Conservation (phyloP, 495 filamentous ascomycete genomes). For the Astrothelium macrocarpum region DNA sequence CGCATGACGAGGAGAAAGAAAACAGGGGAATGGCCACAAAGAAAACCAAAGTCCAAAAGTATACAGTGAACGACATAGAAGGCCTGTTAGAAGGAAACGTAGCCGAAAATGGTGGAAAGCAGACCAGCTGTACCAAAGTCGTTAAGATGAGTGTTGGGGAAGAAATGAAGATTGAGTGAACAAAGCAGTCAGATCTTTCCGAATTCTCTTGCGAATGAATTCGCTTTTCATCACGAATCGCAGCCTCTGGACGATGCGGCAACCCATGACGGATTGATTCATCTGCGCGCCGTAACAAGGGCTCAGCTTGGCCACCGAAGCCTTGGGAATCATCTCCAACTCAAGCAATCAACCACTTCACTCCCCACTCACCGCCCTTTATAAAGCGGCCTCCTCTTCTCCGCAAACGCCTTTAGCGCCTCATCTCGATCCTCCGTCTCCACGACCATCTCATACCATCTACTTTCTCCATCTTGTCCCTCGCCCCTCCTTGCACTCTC, state of each 20-base stretch:
- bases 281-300: not conserved
- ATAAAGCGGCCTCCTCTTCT: conserved; percentile 85
- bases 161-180: conserved; percentile 5
- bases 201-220: not conserved
- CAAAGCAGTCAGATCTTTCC: not conserved
- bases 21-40: conserved; percentile 43
- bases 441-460: conserved; percentile 69
- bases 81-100: conserved; percentile 19
- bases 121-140: not conserved
- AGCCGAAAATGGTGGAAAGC: not conserved
- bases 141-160: not conserved
- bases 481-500: conserved; percentile 43
- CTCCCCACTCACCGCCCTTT: conserved; percentile 42
- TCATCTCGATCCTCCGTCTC: conserved; percentile 77
- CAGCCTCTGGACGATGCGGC: not conserved
- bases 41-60: conserved; percentile 40
- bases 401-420: conserved; percentile 74
- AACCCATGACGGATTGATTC: not conserved
- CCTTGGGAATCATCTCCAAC: not conserved
- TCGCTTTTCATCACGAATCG: not conserved
- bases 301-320: not conserved
- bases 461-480: conserved; percentile 54
- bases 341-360: not conserved
- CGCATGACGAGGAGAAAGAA: conserved; percentile 57
- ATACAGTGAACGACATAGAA: conserved; percentile 38